Conservation (phyloP, 768 basidiomycete genomes). For the Boletus rufocinnamomeus region DNA sequence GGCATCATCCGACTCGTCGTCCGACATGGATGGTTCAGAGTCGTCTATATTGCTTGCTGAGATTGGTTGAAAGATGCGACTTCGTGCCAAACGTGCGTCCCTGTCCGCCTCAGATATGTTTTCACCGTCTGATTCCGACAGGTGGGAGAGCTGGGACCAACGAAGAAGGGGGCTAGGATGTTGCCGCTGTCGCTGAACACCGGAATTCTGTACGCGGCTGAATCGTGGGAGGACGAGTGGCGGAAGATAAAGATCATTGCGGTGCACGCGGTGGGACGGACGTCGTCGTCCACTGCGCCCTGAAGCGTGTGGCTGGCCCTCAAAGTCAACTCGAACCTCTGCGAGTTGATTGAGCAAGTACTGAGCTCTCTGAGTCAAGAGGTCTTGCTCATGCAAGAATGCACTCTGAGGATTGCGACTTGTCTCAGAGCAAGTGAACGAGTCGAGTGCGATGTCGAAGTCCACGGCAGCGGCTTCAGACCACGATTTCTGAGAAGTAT, state of each 20-base stretch:
- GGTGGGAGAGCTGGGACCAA: slow-evolving; percentile 28
- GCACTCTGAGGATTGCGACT: slow-evolving; percentile 55
- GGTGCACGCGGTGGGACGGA: slow-evolving; percentile 33
- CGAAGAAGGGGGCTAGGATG: slow-evolving; percentile 11
- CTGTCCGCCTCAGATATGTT: slow-evolving; percentile 64
- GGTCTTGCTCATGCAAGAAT: slow-evolving; percentile 75
- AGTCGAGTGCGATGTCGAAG: slow-evolving; percentile 62
- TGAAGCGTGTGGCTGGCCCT: neutral
- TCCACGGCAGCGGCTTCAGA: slow-evolving; percentile 59
- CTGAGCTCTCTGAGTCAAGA: slow-evolving; percentile 60
- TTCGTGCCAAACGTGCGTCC: slow-evolving; percentile 73
- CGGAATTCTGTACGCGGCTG: slow-evolving; percentile 1
- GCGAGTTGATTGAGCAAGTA: slow-evolving; percentile 46
- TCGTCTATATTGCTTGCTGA: slow-evolving; percentile 32
- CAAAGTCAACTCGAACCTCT: slow-evolving; percentile 16
- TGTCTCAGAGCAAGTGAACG: slow-evolving; percentile 64
- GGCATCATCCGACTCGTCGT: slow-evolving; percentile 80
- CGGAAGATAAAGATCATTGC: slow-evolving; percentile 54
- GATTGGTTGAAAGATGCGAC: slow-evolving; percentile 48
- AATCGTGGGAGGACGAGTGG: slow-evolving; percentile 37
- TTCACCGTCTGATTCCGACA: slow-evolving; percentile 68
- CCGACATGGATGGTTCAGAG: slow-evolving; percentile 55
- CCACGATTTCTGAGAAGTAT: slow-evolving; percentile 52
- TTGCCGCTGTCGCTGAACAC: slow-evolving; percentile 10
- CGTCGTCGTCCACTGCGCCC: slow-evolving; percentile 6